Conservation (phyloP, 768 basidiomycete genomes). For the Suillus ampliporus region DNA sequence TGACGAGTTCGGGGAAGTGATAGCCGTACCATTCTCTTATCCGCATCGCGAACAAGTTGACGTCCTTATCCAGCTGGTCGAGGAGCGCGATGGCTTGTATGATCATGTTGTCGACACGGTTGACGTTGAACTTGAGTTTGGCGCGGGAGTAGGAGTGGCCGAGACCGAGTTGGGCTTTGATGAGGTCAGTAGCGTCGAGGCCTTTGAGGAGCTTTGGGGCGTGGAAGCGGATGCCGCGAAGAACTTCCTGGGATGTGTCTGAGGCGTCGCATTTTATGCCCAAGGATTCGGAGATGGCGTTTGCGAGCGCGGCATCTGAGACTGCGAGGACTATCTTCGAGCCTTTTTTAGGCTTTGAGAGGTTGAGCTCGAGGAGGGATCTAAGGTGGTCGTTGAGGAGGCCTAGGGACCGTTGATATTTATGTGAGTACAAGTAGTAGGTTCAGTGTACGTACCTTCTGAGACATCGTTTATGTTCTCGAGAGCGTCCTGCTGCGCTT, state of each 20-base stretch:
- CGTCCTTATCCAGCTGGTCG: slow-evolving; percentile 99
- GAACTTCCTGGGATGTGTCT: slow-evolving; percentile 80
- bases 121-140: slow-evolving; percentile 98
- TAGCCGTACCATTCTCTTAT: slow-evolving; percentile 99
- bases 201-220: slow-evolving; percentile 89
- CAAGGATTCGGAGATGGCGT: slow-evolving; percentile 77
- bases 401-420: slow-evolving; percentile 50
- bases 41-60: slow-evolving; percentile 98
- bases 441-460: slow-evolving; percentile 68
- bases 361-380: slow-evolving; percentile 85
- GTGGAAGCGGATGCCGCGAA: slow-evolving; percentile 92
- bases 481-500: slow-evolving; percentile 88
- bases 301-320: slow-evolving; percentile 74
- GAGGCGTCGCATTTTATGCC: slow-evolving; percentile 77
- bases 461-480: slow-evolving; percentile 97
- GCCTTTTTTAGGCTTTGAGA: slow-evolving; percentile 76
- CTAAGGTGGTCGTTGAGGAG: slow-evolving; percentile 84
- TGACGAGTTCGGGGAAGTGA: slow-evolving; percentile 97
- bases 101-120: slow-evolving; percentile 98
- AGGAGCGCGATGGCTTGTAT: slow-evolving; percentile 98
- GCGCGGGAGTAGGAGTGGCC: slow-evolving; percentile 98
- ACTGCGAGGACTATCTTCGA: slow-evolving; percentile 78
- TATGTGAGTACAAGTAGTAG: slow-evolving; percentile 7
- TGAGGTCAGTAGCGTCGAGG: slow-evolving; percentile 86
- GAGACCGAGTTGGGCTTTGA: slow-evolving; percentile 93